Evolutionary conservation across 306 rosid genomes (phyloP).

Genomic region (Trichosanthes cucumerina): DNA sequence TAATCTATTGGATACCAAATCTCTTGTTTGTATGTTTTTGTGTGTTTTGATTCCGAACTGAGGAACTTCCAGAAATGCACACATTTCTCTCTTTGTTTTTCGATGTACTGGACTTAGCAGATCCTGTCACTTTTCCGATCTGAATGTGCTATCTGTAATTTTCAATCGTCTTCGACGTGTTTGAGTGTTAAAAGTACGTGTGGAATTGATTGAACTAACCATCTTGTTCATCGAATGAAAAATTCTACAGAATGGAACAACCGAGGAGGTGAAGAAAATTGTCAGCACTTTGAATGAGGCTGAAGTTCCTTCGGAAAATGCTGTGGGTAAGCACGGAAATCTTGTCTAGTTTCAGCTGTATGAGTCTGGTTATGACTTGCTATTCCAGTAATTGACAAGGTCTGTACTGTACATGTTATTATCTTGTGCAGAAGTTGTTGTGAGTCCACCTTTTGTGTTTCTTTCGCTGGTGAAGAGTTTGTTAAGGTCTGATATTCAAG

Average conservation of each 20-base stretch:
- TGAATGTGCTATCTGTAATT: neutral
- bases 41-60: neutral
- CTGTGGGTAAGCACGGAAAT: constrained; percentile 46
- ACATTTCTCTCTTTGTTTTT: neutral
- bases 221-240: neutral
- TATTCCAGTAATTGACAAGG: neutral
- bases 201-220: neutral
- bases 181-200: neutral
- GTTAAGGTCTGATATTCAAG: constrained; percentile 67
- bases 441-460: constrained; percentile 88
- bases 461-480: constrained; percentile 53
- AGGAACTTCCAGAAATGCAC: neutral
- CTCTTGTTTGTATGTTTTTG: neutral
- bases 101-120: neutral
- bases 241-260: constrained; percentile 53
- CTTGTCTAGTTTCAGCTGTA: too few species aligned
- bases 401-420: neutral
- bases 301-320: constrained; percentile 64
- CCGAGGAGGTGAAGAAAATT: constrained; percentile 81
- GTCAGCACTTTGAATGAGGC: constrained; percentile 57
- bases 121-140: neutral
- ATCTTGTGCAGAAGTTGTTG: constrained; percentile 64
- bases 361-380: neutral
- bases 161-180: neutral
- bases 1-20: neutral